Conservation (phyloP, 306 rosid species). For the Cyclanthera cordifolia region DNA sequence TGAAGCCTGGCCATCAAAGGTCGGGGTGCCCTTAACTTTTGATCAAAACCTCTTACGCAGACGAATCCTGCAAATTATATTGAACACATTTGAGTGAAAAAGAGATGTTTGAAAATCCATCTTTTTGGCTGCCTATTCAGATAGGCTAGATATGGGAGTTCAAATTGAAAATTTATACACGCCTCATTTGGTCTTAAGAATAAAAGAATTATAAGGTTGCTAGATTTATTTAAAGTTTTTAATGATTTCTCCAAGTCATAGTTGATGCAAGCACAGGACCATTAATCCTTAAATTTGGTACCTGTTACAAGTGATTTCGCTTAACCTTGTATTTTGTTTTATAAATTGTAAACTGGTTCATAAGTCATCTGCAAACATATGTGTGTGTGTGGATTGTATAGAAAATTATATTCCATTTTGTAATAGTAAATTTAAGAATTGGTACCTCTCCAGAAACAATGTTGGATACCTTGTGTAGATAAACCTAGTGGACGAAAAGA, state of each 20-base stretch:
- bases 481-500: slow-evolving; percentile 12
- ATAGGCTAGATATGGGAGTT: background rate
- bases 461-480: slow-evolving; percentile 22
- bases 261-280: background rate
- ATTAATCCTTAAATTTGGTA: background rate
- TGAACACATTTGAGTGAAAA: background rate
- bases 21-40: slow-evolving; percentile 20
- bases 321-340: background rate
- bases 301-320: background rate
- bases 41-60: slow-evolving; percentile 19
- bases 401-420: background rate
- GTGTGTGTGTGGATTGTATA: background rate
- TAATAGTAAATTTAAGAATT: background rate
- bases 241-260: background rate
- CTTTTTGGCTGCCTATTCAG: background rate
- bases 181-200: background rate
- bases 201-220: background rate
- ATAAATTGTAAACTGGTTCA: background rate
- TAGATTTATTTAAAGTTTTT: background rate
- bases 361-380: background rate
- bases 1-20: slow-evolving; percentile 22
- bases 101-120: background rate
- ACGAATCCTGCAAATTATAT: slow-evolving; percentile 11
- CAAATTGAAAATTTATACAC: background rate
- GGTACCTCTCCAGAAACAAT: slow-evolving; percentile 23